Percentiles rank a stretch among this genome's conserved stretches.
These are phyloP conservation scores for Septoria linicola DNA, from an alignment of 2,329 filamentous ascomycete species.

Conservation along the genomic window DNA sequence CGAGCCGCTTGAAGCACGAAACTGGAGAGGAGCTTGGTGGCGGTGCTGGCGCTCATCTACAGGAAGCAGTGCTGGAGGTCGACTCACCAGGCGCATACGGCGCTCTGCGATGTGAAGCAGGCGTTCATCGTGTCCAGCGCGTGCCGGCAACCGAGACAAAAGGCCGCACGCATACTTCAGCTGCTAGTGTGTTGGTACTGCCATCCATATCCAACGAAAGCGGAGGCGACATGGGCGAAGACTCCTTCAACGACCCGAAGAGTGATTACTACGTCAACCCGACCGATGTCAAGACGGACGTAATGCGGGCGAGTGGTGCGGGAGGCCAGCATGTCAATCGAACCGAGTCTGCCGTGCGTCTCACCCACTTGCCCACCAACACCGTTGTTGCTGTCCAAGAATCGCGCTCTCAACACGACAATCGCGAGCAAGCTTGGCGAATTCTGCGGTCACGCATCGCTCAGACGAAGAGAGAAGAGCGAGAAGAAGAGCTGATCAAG, in stretches of 20 bases:
- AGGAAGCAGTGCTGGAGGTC: slow-evolving; percentile 86
- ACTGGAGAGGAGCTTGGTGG: slow-evolving; percentile 60
- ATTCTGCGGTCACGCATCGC: slow-evolving; percentile 79
- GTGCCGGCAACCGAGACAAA: slow-evolving; percentile 88
- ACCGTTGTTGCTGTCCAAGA: slow-evolving; percentile 92
- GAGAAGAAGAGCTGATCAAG: slow-evolving; percentile 74
- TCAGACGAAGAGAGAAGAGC: slow-evolving; percentile 72
- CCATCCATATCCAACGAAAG: slow-evolving; percentile 70
- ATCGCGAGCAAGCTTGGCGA: slow-evolving; percentile 83
- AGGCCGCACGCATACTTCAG: slow-evolving; percentile 89
- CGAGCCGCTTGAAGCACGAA: slow-evolving; percentile 76
- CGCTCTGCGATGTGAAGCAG: slow-evolving; percentile 78
- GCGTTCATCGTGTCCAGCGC: slow-evolving; percentile 92
- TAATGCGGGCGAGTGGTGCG: slow-evolving; percentile 87
- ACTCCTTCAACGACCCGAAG: slow-evolving; percentile 72
- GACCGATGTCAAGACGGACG: slow-evolving; percentile 77
- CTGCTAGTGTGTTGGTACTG: slow-evolving; percentile 87
- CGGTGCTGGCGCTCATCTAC: slow-evolving; percentile 66
- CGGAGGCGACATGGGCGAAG: slow-evolving; percentile 52
- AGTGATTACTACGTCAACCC: slow-evolving; percentile 90
- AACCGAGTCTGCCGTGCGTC: slow-evolving; percentile 89
- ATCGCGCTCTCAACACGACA: slow-evolving; percentile 82
- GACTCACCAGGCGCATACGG: slow-evolving; percentile 76
- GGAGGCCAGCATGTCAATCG: slow-evolving; percentile 98
- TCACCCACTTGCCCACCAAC: slow-evolving; percentile 86